Conservation (phyloP, 2,329 filamentous ascomycete species). For the Dothideomycetes sp. region DNA sequence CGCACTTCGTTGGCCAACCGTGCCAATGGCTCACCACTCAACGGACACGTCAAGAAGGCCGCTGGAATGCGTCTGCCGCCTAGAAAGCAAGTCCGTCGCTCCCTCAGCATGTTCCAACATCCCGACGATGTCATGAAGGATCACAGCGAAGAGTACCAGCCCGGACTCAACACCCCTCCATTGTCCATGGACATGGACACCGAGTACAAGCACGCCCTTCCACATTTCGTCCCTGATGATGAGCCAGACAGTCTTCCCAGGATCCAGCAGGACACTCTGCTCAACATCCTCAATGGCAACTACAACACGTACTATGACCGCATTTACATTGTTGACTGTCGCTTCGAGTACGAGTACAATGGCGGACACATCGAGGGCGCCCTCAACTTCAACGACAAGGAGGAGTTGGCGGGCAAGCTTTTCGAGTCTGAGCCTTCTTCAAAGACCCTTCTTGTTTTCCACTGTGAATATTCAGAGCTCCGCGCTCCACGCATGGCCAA, state of each 20-base stretch:
- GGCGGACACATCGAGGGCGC: constrained; percentile 91
- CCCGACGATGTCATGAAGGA: constrained; percentile 78
- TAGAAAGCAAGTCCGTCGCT: constrained; percentile 81
- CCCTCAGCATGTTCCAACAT: constrained; percentile 95
- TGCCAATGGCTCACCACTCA: constrained; percentile 65
- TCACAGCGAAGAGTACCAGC: constrained; percentile 50
- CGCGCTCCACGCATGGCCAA: constrained; percentile 94
- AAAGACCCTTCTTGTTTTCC: constrained; percentile 77
- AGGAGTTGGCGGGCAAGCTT: constrained; percentile 66
- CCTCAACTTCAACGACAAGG: constrained; percentile 95
- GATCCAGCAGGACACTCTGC: constrained; percentile 69
- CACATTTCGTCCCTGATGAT: constrained; percentile 72
- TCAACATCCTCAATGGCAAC: constrained; percentile 79
- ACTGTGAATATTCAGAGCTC: constrained; percentile 97
- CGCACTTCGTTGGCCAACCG: constrained; percentile 53
- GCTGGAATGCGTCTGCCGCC: constrained; percentile 52
- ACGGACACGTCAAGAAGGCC: constrained; percentile 57
- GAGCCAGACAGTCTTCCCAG: constrained; percentile 79
- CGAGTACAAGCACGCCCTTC: constrained; percentile 60
- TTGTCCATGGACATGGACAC: constrained; percentile 73
- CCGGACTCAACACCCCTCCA: constrained; percentile 44
- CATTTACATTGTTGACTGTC: constrained; percentile 85
- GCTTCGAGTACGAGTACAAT: constrained; percentile 97
- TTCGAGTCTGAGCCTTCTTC: constrained; percentile 52
- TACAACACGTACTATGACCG: constrained; percentile 67